Evolutionary conservation across 176 grass and related monocot genomes (phyloP).

Genomic region (Olyra latifolia): DNA sequence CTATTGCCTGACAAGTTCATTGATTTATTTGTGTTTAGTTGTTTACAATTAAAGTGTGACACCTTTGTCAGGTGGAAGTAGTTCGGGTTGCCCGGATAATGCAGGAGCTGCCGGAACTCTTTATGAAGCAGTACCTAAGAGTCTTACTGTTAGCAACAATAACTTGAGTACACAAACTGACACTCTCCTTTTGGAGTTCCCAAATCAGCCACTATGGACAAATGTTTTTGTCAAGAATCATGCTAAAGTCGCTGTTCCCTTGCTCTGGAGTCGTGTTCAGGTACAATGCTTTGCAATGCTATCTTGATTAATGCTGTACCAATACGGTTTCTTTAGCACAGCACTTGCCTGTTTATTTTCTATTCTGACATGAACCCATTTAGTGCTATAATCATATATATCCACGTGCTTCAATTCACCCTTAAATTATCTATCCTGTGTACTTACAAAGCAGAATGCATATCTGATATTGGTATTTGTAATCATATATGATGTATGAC

Average conservation of each 20-base stretch:
- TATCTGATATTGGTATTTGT: slow-evolving; percentile 1
- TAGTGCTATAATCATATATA: not conserved
- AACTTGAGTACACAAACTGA: slow-evolving; percentile 97
- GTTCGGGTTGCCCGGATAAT: slow-evolving; percentile 93
- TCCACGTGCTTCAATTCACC: slow-evolving; percentile 6
- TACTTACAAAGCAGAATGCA: not conserved
- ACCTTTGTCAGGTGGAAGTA: slow-evolving; percentile 63
- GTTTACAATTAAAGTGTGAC: slow-evolving; percentile 16
- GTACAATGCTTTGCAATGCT: slow-evolving; percentile 39
- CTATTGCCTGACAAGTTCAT: not conserved
- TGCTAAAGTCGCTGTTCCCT: slow-evolving; percentile 92
- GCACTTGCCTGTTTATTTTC: not conserved
- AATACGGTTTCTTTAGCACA: not conserved
- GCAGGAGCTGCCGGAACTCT: slow-evolving; percentile 96
- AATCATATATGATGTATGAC: not conserved
- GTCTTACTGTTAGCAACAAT: slow-evolving; percentile 88
- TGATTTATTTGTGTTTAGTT: not conserved
- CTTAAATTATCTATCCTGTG: slow-evolving; percentile 5
- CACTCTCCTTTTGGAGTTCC: slow-evolving; percentile 96
- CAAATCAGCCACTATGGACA: slow-evolving; percentile 97
- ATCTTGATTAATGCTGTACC: not conserved
- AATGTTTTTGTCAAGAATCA: slow-evolving; percentile 95
- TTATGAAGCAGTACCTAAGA: slow-evolving; percentile 97
- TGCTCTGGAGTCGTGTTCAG: slow-evolving; percentile 99
- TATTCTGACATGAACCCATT: not conserved